Conservation (phyloP, 306 rosid genomes). For the Pueraria montana region DNA sequence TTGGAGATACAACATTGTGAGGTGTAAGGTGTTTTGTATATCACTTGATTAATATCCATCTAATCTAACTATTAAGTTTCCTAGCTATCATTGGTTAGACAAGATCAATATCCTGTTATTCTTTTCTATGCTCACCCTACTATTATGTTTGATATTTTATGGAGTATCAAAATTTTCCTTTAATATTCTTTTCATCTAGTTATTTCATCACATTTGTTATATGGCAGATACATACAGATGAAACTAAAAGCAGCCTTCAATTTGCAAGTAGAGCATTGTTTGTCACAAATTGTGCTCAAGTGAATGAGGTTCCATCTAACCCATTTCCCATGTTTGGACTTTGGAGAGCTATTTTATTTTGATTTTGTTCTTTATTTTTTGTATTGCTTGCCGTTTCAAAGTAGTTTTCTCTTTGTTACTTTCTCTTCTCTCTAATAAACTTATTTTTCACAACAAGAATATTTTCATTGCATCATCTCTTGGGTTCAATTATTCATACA, state of each 20-base stretch:
- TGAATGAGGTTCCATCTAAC: conserved; percentile 82
- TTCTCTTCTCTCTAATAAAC: conserved; percentile 8
- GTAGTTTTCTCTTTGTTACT: conserved; percentile 37
- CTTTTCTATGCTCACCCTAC: conserved; percentile 5
- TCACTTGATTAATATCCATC: conserved; percentile 20
- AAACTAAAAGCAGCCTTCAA: conserved; percentile 97
- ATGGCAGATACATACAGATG: conserved; percentile 91
- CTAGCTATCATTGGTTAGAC: conserved; percentile 18
- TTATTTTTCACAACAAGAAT: background rate
- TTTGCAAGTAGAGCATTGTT: conserved; percentile 98
- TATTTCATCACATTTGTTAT: conserved; percentile 45
- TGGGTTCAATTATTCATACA: conserved; percentile 33
- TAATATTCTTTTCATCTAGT: conserved; percentile 39
- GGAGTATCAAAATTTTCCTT: background rate
- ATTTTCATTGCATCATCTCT: conserved; percentile 31
- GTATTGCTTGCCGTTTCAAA: background rate
- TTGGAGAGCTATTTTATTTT: conserved; percentile 33
- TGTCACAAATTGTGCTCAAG: conserved; percentile 93
- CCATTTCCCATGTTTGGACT: conserved; percentile 21
- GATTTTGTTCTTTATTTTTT: conserved; percentile 21
- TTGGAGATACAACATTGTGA: background rate
- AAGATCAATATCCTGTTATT: conserved; percentile 18
- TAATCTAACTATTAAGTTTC: conserved; percentile 4
- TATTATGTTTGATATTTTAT: conserved; percentile 27
- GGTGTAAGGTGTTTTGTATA: conserved; percentile 19